Evolutionary conservation across 164 flowering plant species (phyloP).

Genomic region (Magnolia changhungtana): DNA sequence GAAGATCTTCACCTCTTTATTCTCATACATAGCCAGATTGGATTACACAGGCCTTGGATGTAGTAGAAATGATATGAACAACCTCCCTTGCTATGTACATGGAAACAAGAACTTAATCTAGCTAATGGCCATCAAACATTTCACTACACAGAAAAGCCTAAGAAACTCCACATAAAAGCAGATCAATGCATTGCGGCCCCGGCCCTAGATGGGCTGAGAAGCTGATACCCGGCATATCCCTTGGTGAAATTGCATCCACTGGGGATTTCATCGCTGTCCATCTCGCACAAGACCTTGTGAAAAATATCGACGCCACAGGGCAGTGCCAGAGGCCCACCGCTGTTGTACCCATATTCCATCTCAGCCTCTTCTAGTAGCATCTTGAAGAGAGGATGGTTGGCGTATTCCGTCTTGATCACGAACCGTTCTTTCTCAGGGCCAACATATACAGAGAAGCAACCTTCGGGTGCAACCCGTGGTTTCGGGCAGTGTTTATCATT

Average conservation of each 20-base stretch:
- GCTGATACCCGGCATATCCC: constrained; percentile 23
- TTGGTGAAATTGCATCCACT: constrained; percentile 25
- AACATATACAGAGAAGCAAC: constrained; percentile 59
- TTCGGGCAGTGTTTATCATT: not conserved
- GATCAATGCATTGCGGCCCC: constrained; percentile 18
- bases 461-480: constrained; percentile 35
- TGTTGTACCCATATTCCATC: constrained; percentile 44
- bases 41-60: not conserved
- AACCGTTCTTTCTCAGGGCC: constrained; percentile 50
- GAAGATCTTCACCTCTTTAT: not conserved
- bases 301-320: constrained; percentile 56
- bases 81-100: not conserved
- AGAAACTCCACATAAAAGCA: not conserved
- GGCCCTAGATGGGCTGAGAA: constrained; percentile 35
- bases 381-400: constrained; percentile 59
- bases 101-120: not conserved
- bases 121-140: not conserved
- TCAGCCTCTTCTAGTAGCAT: constrained; percentile 58
- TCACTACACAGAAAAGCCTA: not conserved
- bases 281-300: constrained; percentile 40
- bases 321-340: constrained; percentile 47
- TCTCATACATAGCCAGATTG: not conserved
- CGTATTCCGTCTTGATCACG: constrained; percentile 42
- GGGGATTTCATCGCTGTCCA: constrained; percentile 29
- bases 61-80: not conserved